Percentiles rank a stretch among this genome's conserved stretches.
These are phyloP conservation scores for Iberis amara DNA, from an alignment of 441 rosid species.

Conservation along the genomic window DNA sequence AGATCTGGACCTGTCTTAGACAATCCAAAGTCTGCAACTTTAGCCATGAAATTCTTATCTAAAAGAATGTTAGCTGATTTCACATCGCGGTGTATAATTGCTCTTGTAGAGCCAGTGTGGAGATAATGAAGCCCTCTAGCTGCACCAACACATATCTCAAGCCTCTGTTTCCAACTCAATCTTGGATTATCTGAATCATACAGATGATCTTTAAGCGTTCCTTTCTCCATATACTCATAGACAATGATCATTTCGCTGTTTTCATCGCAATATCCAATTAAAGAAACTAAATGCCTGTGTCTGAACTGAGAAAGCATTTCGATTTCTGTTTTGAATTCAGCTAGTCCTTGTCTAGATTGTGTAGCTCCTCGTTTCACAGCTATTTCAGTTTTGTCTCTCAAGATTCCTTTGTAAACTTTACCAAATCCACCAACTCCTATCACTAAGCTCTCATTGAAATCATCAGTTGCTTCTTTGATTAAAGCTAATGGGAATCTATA, in stretches of 20 bases:
- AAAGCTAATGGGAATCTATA: conserved; percentile 54
- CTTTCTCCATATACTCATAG: conserved; percentile 83
- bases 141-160: conserved; percentile 78
- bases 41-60: conserved; percentile 72
- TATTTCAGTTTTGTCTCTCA: conserved; percentile 57
- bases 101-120: conserved; percentile 74
- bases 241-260: conserved; percentile 71
- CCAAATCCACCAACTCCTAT: conserved; percentile 89
- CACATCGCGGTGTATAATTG: conserved; percentile 81
- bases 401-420: conserved; percentile 66
- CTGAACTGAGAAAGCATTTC: conserved; percentile 83
- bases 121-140: conserved; percentile 91
- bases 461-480: conserved; percentile 69
- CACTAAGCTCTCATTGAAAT: conserved; percentile 52
- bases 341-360: conserved; percentile 55
- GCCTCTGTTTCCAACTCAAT: conserved; percentile 65
- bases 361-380: conserved; percentile 76
- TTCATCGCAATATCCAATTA: conserved; percentile 79
- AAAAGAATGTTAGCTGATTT: conserved; percentile 78
- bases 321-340: conserved; percentile 70
- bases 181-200: conserved; percentile 46
- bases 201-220: conserved; percentile 63
- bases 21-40: conserved; percentile 85
- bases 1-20: conserved; percentile 75
- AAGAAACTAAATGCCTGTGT: conserved; percentile 78